Base-by-base conservation (phyloP, 2,329 filamentous ascomycete genomes). In the Paecilomyces niveus region DNA sequence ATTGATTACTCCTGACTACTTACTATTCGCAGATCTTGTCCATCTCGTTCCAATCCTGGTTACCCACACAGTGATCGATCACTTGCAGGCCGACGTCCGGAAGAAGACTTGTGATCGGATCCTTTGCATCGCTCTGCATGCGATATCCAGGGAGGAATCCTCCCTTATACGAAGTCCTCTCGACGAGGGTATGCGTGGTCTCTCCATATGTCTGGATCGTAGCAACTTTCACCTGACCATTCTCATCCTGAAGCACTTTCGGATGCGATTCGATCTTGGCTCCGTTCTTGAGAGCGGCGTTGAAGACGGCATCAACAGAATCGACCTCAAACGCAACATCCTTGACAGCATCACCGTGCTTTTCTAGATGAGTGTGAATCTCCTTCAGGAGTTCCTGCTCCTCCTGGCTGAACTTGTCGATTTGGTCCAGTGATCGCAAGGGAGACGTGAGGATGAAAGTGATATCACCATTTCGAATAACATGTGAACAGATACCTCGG, bases 61-160 rank as follows among this genome's bases (percentile, higher is more conserved):
- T 97, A 64, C 93, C 93, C 66, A 97, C 93, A 75, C 93, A 97
- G 81, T 97, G 93, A 78, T 97, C 93, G 76, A 97, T 92, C 65
- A 85, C 85, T 61, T 83, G 82, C 57, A 96, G 83, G 9, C 79
- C 74, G 13, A 96, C 83, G 0, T 77, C 67, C 0, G 92, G 90
- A 22, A 90, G 78, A 55, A 74, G 66, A 55, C 69, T 66, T 3
- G 69, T 39, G 13, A 83, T 69, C 0, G 81, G 77, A 63, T 86
- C 83, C 24, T 67, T 63, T 22, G 61, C 62, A 0, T 67, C 76
- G 49, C 81, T 64, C 58, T 76, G 83, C 6, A 83, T 74, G 52
- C 86, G 84, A 79, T 89, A 97, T 8, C 91, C 91, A 0, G 93
- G 93, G 54, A 97, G 81, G 78, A 97, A 97, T 21, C 81, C 73